Evolutionary conservation across 2,329 filamentous ascomycete species (phyloP).

Genomic region (Talaromyces sp.): DNA sequence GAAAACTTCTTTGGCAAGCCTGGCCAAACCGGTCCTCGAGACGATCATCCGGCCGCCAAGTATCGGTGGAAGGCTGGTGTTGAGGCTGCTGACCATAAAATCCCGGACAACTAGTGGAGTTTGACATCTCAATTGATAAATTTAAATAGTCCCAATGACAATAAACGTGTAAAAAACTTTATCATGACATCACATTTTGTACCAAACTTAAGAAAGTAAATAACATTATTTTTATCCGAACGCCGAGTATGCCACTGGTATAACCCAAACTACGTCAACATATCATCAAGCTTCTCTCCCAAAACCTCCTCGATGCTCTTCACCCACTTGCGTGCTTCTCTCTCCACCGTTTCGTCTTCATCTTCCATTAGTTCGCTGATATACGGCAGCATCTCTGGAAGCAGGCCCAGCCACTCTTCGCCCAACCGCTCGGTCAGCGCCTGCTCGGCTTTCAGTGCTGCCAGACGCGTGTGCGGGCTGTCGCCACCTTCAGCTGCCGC

Average conservation of each 20-base stretch:
- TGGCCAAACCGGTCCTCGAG: constrained; percentile 27
- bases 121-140: too few relatives aligned
- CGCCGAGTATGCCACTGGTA: background rate
- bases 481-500: constrained; percentile 42
- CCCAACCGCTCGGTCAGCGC: constrained; percentile 72
- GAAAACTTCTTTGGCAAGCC: constrained; percentile 32
- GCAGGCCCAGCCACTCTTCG: constrained; percentile 85
- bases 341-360: constrained; percentile 88
- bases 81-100: constrained; percentile 22
- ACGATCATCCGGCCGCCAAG: constrained; percentile 31
- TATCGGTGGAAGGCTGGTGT: constrained; percentile 35
- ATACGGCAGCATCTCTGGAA: constrained; percentile 94
- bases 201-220: background rate
- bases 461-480: constrained; percentile 66
- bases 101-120: constrained; percentile 15
- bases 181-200: background rate
- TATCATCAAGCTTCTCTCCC: constrained; percentile 84
- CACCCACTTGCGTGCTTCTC: constrained; percentile 86
- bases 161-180: too few relatives aligned
- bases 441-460: constrained; percentile 76
- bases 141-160: too few relatives aligned
- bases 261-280: constrained; percentile 64
- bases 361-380: constrained; percentile 96
- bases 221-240: background rate
- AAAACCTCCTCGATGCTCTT: constrained; percentile 80